phyloP scores from a whole-genome alignment of 1,139 yeast species.

The Barnettozyma hawaiiensis region DNA sequence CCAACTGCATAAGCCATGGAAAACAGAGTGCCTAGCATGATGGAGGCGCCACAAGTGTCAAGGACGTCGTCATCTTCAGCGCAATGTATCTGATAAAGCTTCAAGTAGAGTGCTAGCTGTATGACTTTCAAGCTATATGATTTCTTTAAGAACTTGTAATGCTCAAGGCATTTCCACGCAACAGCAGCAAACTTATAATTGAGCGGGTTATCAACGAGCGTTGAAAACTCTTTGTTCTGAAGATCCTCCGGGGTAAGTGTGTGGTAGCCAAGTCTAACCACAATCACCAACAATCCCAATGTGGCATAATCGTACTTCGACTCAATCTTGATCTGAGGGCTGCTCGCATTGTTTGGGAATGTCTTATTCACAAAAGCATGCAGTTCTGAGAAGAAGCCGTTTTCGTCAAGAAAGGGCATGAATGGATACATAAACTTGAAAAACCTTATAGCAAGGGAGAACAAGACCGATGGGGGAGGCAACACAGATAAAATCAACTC shows the following conservation, averaged over 20 bases:
- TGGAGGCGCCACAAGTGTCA: conserved; percentile 42
- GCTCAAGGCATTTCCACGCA: conserved; percentile 41
- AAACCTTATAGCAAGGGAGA: conserved; percentile 40
- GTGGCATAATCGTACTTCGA: conserved; percentile 41
- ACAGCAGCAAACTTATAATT: conserved; percentile 34
- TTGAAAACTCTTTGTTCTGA: conserved; percentile 29
- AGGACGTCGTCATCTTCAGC: conserved; percentile 44
- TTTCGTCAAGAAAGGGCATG: conserved; percentile 43
- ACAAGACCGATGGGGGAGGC: conserved; percentile 38
- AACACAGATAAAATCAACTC: conserved; percentile 27
- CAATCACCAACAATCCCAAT: conserved; percentile 37
- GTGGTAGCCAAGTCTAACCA: conserved; percentile 37
- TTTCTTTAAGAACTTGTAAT: conserved; percentile 40
- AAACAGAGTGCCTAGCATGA: conserved; percentile 37
- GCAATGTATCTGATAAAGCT: conserved; percentile 38
- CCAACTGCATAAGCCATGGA: conserved; percentile 45
- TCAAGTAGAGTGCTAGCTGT: conserved; percentile 40
- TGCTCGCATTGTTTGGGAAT: not conserved
- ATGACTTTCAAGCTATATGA: conserved; percentile 40
- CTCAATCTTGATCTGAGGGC: conserved; percentile 25
- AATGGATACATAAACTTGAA: conserved; percentile 41
- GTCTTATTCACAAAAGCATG: conserved; percentile 24
- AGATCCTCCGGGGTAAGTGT: conserved; percentile 27
- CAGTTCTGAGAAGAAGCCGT: conserved; percentile 27
- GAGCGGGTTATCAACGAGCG: conserved; percentile 39